Evolutionary conservation across 108 stramenopile species (phyloP).

Genomic region (Skeletonema tropicum): DNA sequence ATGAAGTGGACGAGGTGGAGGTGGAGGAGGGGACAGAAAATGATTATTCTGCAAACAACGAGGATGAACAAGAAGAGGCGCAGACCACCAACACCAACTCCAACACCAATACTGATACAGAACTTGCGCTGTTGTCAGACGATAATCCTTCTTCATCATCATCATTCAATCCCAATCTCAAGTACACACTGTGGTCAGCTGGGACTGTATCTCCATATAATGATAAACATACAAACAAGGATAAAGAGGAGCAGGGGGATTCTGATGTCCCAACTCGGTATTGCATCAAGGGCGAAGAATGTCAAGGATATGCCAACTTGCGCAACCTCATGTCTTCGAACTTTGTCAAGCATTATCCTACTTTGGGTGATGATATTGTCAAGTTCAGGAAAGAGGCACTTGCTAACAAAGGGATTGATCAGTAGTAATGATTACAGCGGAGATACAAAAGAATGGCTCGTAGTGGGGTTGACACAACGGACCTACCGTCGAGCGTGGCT

Average conservation of each 20-base stretch:
- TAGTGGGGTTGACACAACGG: constrained; percentile 34
- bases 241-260: neutral
- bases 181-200: constrained; percentile 48
- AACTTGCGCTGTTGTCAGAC: neutral
- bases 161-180: constrained; percentile 10
- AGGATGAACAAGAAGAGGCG: no score
- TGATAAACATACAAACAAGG: neutral
- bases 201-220: neutral
- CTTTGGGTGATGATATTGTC: constrained; percentile 18
- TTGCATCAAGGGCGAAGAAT: neutral
- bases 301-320: constrained; percentile 32
- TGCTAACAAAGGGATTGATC: constrained; percentile 16
- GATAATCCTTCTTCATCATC: neutral
- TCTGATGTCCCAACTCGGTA: neutral
- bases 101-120: neutral
- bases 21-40: no score
- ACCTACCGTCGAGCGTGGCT: constrained; percentile 28
- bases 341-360: constrained; percentile 37
- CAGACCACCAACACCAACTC: no score
- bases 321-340: constrained; percentile 25
- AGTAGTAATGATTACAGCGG: constrained; percentile 16
- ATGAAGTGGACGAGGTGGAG: neutral
- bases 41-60: neutral
- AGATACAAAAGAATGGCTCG: constrained; percentile 29
- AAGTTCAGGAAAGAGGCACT: constrained; percentile 12